These are phyloP conservation scores for Verticillium longisporum DNA, from an alignment of 2,329 filamentous ascomycete species.

Conservation along the genomic window DNA sequence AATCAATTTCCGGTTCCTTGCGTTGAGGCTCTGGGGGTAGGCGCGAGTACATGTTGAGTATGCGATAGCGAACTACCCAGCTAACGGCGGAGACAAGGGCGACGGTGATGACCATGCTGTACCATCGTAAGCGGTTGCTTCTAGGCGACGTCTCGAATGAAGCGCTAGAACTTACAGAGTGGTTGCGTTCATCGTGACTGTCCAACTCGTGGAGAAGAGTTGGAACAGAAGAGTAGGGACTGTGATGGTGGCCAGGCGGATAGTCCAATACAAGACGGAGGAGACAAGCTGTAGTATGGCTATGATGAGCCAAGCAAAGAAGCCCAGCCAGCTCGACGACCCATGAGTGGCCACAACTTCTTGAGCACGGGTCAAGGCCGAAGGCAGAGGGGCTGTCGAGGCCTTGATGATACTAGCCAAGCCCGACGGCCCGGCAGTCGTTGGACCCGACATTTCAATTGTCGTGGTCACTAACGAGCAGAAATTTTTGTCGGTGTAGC, in stretches of 20 bases:
- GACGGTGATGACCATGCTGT: constrained; percentile 67
- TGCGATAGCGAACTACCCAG: constrained; percentile 93
- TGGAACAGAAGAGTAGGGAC: constrained; percentile 85
- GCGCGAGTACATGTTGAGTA: constrained; percentile 93
- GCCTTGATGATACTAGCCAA: constrained; percentile 23
- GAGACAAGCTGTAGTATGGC: constrained; percentile 49
- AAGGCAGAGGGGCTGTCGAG: constrained; percentile 23
- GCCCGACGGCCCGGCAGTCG: constrained; percentile 24
- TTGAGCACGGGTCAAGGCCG: constrained; percentile 29
- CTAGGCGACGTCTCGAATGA: not conserved
- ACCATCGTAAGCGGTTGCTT: not conserved
- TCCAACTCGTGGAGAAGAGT: constrained; percentile 85
- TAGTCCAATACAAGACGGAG: constrained; percentile 65
- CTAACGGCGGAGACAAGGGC: constrained; percentile 76
- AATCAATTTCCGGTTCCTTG: constrained; percentile 90
- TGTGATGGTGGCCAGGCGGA: constrained; percentile 82
- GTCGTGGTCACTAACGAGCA: constrained; percentile 26
- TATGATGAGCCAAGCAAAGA: constrained; percentile 49
- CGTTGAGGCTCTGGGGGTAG: constrained; percentile 90
- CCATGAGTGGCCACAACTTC: constrained; percentile 25
- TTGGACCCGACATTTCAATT: constrained; percentile 31
- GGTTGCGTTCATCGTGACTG: constrained; percentile 97
- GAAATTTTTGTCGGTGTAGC: not conserved
- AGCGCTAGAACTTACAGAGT: constrained; percentile 59
- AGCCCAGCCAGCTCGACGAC: constrained; percentile 49